These are phyloP conservation scores for Vitis amurensis DNA, from an alignment of 164 flowering plant genomes.

Conservation along the genomic window DNA sequence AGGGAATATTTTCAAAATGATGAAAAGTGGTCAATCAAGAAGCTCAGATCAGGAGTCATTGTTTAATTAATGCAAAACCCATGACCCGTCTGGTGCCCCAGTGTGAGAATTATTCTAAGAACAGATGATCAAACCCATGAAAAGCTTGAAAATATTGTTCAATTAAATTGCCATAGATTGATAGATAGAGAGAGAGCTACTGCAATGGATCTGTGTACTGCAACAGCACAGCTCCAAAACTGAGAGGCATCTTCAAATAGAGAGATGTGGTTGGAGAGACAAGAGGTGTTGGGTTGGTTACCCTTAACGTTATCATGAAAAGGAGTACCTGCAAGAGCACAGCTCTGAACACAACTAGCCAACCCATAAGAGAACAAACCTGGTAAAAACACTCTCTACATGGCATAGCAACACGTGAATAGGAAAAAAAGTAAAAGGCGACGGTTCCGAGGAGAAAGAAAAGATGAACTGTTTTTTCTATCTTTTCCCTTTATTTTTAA, in stretches of 20 bases:
- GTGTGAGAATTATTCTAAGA: neutral
- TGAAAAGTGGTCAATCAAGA: conserved; percentile 24
- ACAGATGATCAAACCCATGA: neutral
- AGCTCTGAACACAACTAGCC: conserved; percentile 36
- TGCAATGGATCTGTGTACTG: neutral
- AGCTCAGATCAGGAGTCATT: conserved; percentile 4
- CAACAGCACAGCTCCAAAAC: neutral
- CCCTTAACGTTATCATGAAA: conserved; percentile 22
- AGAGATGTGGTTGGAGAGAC: too few species aligned
- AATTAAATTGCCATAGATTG: too few species aligned
- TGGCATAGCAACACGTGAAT: conserved; percentile 60
- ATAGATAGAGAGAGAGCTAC: neutral
- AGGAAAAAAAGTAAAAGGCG: conserved; percentile 24
- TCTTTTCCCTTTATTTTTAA: neutral
- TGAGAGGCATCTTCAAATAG: too few species aligned
- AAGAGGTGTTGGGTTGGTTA: neutral
- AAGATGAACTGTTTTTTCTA: conserved; percentile 2
- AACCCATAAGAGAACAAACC: conserved; percentile 52
- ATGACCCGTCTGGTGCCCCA: neutral
- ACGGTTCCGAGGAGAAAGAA: conserved; percentile 11
- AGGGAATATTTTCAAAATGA: conserved; percentile 17
- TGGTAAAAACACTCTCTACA: conserved; percentile 19
- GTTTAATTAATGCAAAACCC: conserved; percentile 11
- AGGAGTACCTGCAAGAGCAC: conserved; percentile 29
- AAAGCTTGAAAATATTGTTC: too few species aligned